A percentile compares a stretch with the other conserved stretches of the same genome.
These are phyloP conservation scores for Botrytis squamosa DNA, from an alignment of 2,329 filamentous ascomycete genomes.

Conservation along the genomic window DNA sequence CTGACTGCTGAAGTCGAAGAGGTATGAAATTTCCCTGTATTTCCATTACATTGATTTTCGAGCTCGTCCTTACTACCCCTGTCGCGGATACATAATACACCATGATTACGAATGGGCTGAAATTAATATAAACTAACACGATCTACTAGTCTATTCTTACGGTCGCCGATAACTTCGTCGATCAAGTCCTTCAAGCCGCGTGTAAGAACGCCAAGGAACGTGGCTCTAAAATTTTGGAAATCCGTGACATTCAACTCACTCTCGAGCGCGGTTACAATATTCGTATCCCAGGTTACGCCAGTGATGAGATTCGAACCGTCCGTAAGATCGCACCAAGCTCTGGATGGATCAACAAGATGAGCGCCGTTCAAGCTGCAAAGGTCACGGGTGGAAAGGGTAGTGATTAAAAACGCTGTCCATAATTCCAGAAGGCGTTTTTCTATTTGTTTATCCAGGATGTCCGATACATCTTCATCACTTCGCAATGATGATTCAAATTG, in stretches of 20 bases:
- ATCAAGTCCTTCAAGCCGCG: constrained; percentile 81
- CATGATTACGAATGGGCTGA: background rate
- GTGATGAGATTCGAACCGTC: constrained; percentile 91
- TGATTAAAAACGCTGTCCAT: constrained; percentile 27
- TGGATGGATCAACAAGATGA: constrained; percentile 96
- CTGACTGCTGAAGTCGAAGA: constrained; percentile 94
- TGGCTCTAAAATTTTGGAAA: constrained; percentile 85
- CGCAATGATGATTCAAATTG: background rate
- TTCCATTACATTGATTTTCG: constrained; percentile 4
- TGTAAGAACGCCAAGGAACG: constrained; percentile 93
- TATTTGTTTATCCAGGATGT: background rate
- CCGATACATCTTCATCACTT: background rate
- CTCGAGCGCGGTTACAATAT: constrained; percentile 87
- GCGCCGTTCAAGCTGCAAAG: constrained; percentile 91
- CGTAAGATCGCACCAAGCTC: constrained; percentile 86
- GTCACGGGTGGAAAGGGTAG: constrained; percentile 54
- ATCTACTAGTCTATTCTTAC: constrained; percentile 70
- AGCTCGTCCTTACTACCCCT: constrained; percentile 5
- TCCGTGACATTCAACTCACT: constrained; percentile 79
- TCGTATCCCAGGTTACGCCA: constrained; percentile 88
- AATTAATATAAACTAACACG: constrained; percentile 17
- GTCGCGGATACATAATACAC: background rate
- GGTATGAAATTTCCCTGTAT: constrained; percentile 51
- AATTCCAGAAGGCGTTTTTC: background rate
- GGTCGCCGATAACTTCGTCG: constrained; percentile 92